phyloP scores from a whole-genome alignment of 2,329 filamentous ascomycete genomes.

The Fusarium protoensiforme region DNA sequence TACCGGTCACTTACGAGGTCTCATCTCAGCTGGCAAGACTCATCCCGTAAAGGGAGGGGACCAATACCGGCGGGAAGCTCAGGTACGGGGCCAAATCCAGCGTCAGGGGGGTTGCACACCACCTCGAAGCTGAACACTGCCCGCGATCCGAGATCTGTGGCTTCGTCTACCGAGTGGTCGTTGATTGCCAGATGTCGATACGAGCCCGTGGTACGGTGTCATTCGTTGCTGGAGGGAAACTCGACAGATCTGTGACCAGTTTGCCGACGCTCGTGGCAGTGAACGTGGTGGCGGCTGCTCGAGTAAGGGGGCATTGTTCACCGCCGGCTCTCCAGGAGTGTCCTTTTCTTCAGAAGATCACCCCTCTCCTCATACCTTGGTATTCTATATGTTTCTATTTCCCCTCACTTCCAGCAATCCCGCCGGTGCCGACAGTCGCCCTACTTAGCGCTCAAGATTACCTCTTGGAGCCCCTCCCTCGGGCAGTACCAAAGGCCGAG shows the following conservation, averaged over 20 bases:
- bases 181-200: background rate
- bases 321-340: background rate
- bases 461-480: background rate
- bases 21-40: background rate
- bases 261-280: background rate
- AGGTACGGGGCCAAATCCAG: background rate
- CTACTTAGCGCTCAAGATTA: background rate
- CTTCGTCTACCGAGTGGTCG: background rate
- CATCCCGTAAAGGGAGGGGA: background rate
- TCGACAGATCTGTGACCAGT: background rate
- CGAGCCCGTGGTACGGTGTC: background rate
- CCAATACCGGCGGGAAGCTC: background rate
- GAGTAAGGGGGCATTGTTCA: background rate
- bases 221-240: background rate
- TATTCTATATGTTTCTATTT: background rate
- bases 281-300: background rate
- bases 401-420: background rate
- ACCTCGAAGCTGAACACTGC: background rate
- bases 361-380: background rate
- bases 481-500: background rate
- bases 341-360: background rate
- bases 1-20: background rate
- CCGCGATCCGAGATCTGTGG: background rate
- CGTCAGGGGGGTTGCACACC: background rate
- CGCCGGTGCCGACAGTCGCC: background rate